phyloP scores from a whole-genome alignment of 148 eudicot genomes.

The Cornus suecica region DNA sequence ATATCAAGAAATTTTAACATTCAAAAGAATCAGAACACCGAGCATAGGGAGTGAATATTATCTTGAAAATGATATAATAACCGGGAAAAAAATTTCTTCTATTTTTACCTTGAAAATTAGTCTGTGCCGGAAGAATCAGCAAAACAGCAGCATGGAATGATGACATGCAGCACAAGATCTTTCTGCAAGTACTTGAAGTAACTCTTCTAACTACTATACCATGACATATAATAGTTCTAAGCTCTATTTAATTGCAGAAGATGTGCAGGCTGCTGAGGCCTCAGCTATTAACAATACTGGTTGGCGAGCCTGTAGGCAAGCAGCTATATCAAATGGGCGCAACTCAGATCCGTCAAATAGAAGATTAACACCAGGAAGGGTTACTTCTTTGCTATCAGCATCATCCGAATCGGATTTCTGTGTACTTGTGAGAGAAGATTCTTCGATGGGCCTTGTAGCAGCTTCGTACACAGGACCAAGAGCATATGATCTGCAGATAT shows the following conservation, averaged over 20 bases:
- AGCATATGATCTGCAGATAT: slow-evolving; percentile 76
- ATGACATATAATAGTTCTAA: background rate
- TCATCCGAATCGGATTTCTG: slow-evolving; percentile 71
- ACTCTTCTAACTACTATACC: background rate
- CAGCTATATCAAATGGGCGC: slow-evolving; percentile 85
- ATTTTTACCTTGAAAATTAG: slow-evolving; percentile 10
- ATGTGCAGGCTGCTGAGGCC: slow-evolving; percentile 73
- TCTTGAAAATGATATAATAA: background rate
- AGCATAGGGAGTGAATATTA: background rate
- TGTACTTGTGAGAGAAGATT: slow-evolving; percentile 30
- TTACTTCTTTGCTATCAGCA: slow-evolving; percentile 70
- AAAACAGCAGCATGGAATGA: slow-evolving; percentile 11
- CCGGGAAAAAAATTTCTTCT: background rate
- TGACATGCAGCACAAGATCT: slow-evolving; percentile 2
- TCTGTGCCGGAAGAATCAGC: background rate
- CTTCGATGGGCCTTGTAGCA: slow-evolving; percentile 63
- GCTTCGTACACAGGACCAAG: slow-evolving; percentile 68
- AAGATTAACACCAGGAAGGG: slow-evolving; percentile 90
- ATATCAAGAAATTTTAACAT: background rate
- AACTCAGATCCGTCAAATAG: slow-evolving; percentile 85
- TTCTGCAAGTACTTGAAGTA: background rate
- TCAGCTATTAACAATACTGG: slow-evolving; percentile 80
- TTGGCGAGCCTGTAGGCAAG: slow-evolving; percentile 95
- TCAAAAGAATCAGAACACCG: background rate
- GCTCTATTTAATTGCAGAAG: slow-evolving; percentile 46